These are phyloP conservation scores for Choiromyces venosus DNA, from an alignment of 495 filamentous ascomycete genomes.

Conservation along the genomic window DNA sequence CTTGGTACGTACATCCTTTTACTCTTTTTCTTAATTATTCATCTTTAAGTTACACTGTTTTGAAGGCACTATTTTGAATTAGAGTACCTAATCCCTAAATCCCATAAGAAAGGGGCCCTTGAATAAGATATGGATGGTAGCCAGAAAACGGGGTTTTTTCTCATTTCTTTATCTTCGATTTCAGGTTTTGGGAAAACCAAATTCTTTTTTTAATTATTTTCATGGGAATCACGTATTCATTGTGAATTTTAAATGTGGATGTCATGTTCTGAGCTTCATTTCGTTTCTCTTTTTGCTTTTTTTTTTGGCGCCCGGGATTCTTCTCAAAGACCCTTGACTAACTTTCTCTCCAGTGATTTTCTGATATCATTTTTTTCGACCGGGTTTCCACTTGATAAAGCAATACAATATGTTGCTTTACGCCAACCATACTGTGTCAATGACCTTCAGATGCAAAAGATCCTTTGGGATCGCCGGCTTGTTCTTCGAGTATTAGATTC, in stretches of 20 bases:
- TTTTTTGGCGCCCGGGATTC: background rate
- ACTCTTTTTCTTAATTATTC: slow-evolving; percentile 5
- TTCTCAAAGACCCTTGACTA: background rate
- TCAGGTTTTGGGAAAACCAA: background rate
- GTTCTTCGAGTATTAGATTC: slow-evolving; percentile 82
- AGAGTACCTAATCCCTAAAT: background rate
- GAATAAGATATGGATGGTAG: background rate
- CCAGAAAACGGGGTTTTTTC: background rate
- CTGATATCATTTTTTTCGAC: slow-evolving; percentile 97
- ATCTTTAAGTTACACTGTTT: slow-evolving; percentile 1
- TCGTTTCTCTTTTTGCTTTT: background rate
- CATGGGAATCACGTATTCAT: background rate
- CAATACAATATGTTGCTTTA: slow-evolving; percentile 84
- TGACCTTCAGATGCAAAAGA: slow-evolving; percentile 95
- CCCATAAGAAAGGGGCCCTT: background rate
- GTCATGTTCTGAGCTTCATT: background rate
- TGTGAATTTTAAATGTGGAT: background rate
- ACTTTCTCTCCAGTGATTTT: slow-evolving; percentile 60
- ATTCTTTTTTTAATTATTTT: background rate
- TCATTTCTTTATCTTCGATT: background rate
- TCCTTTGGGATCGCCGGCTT: slow-evolving; percentile 90
- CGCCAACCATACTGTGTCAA: slow-evolving; percentile 96
- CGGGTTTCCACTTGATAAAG: slow-evolving; percentile 94
- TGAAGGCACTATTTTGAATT: background rate
- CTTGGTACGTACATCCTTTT: slow-evolving; percentile 47